phyloP scores from a whole-genome alignment of 2,329 filamentous ascomycete species.

The Neonectria hederae region DNA sequence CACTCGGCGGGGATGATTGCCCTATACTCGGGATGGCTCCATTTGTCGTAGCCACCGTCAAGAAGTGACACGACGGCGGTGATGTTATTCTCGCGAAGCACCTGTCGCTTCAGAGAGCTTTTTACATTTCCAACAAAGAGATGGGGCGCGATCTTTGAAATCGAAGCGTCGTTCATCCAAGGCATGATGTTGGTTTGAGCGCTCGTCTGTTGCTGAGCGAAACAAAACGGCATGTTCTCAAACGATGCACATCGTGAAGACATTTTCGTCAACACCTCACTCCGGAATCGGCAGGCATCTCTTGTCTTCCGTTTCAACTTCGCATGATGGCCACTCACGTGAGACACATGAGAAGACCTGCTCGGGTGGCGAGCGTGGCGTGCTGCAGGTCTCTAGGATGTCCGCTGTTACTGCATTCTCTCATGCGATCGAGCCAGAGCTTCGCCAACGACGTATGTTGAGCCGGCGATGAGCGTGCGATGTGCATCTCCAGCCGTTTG shows the following conservation, averaged over 20 bases:
- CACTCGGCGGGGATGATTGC: conserved; percentile 33
- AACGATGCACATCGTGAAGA: neutral
- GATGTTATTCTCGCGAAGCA: conserved; percentile 36
- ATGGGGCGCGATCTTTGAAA: conserved; percentile 34
- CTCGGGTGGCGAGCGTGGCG: neutral
- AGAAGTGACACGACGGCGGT: conserved; percentile 39
- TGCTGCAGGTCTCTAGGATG: conserved; percentile 8
- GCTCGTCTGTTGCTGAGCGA: neutral
- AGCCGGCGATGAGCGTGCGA: neutral
- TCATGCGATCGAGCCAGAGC: neutral
- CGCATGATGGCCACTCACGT: conserved; percentile 8
- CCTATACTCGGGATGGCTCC: conserved; percentile 31
- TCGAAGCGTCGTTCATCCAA: conserved; percentile 31
- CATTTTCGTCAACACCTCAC: neutral
- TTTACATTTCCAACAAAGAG: conserved; percentile 39
- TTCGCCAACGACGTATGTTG: neutral
- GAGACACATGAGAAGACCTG: neutral
- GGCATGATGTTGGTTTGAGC: conserved; percentile 10
- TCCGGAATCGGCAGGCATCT: conserved; percentile 1
- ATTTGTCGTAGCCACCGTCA: conserved; percentile 31
- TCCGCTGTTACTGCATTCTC: neutral
- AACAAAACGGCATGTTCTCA: neutral
- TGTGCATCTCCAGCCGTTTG: neutral
- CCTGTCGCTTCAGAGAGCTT: conserved; percentile 34
- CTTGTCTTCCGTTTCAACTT: conserved; percentile 1